These are phyloP conservation scores for Pelagophyceae sp. DNA, from an alignment of 352 stramenopile genomes.

Conservation along the genomic window DNA sequence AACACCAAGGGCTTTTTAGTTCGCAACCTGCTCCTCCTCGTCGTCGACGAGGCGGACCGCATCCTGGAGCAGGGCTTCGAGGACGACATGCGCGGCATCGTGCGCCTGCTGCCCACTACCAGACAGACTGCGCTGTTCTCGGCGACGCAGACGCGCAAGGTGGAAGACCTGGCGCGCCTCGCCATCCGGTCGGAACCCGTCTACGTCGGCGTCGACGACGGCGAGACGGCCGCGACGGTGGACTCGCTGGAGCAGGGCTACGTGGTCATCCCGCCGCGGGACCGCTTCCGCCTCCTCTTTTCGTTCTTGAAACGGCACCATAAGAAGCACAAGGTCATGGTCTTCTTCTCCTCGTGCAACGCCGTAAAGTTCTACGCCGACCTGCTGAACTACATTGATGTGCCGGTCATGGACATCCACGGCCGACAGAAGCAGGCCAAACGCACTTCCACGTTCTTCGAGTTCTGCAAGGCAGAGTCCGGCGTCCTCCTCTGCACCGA, in stretches of 20 bases:
- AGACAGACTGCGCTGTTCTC: constrained; percentile 97
- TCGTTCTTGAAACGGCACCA: constrained; percentile 98
- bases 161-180: constrained; percentile 86
- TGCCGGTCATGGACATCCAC: constrained; percentile 96
- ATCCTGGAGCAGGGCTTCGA: constrained; percentile 98
- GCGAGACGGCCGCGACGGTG: constrained; percentile 78
- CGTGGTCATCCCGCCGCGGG: constrained; percentile 90
- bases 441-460: constrained; percentile 96
- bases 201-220: constrained; percentile 87
- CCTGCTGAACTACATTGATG: constrained; percentile 98
- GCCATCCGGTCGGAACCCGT: constrained; percentile 88
- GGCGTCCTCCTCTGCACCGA: constrained; percentile 97
- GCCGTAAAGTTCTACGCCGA: constrained; percentile 97
- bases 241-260: constrained; percentile 93
- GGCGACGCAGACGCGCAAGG: constrained; percentile 95
- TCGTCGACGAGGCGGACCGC: constrained; percentile 97
- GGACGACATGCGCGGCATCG: constrained; percentile 96
- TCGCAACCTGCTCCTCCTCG: constrained; percentile 87
- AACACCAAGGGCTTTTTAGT: constrained; percentile 97
- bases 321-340: constrained; percentile 98
- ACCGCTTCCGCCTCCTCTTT: constrained; percentile 96
- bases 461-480: constrained; percentile 93
- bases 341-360: constrained; percentile 71
- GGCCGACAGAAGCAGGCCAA: constrained; percentile 98
- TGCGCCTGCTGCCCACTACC: constrained; percentile 93